Conservation (phyloP, 768 basidiomycete genomes). For the Candolleomyces eurysporus region DNA sequence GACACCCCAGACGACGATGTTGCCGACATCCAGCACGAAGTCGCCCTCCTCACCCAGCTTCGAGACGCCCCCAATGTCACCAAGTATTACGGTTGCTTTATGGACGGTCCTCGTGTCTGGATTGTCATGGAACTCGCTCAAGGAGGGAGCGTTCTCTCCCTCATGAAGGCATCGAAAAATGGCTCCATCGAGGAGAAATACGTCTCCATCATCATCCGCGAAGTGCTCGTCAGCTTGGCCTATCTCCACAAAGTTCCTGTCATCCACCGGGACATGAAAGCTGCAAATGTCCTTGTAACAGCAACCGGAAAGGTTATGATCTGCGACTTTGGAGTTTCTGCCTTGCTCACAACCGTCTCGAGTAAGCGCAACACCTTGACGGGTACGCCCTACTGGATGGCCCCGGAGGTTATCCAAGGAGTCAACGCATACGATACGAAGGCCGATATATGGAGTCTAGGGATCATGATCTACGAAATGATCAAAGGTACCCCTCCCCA, state of each 20-base stretch:
- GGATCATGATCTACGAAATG: slow-evolving; percentile 96
- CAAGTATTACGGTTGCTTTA: slow-evolving; percentile 93
- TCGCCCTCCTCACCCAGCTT: slow-evolving; percentile 86
- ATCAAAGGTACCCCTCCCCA: slow-evolving; percentile 95
- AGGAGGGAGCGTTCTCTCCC: slow-evolving; percentile 88
- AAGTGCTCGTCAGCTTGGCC: slow-evolving; percentile 81
- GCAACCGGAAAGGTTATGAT: slow-evolving; percentile 89
- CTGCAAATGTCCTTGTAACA: slow-evolving; percentile 93
- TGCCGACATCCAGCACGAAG: slow-evolving; percentile 93
- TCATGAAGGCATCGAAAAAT: slow-evolving; percentile 84
- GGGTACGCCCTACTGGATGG: slow-evolving; percentile 99
- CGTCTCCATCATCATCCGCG: slow-evolving; percentile 82
- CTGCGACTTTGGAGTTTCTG: slow-evolving; percentile 98
- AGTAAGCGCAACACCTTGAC: slow-evolving; percentile 96
- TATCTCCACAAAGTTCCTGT: slow-evolving; percentile 93
- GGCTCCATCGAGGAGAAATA: slow-evolving; percentile 86
- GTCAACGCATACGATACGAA: slow-evolving; percentile 94
- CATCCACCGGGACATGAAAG: slow-evolving; percentile 98
- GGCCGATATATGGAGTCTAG: slow-evolving; percentile 97
- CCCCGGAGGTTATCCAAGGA: slow-evolving; percentile 91
- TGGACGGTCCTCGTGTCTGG: slow-evolving; percentile 96
- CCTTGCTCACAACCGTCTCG: slow-evolving; percentile 75
- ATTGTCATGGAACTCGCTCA: slow-evolving; percentile 98
- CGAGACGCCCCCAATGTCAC: slow-evolving; percentile 90
- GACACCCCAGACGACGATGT: slow-evolving; percentile 97